These are phyloP conservation scores for Hydnomerulius pinastri DNA, from an alignment of 768 basidiomycete genomes.

Conservation along the genomic window DNA sequence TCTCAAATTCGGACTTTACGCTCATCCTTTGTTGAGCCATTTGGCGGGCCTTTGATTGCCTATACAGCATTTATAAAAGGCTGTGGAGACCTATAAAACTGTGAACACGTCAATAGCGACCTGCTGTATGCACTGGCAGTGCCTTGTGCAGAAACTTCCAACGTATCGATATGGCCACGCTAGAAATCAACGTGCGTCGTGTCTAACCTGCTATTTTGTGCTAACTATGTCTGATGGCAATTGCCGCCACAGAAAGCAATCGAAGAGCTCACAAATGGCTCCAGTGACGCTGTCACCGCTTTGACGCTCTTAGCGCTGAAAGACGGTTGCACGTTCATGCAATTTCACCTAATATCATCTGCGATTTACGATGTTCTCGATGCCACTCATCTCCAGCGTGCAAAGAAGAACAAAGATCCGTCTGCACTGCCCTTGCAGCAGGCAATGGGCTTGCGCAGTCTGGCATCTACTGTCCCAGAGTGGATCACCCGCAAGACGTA, in stretches of 20 bases:
- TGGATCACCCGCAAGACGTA: constrained; percentile 3
- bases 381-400: constrained; percentile 15
- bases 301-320: constrained; percentile 23
- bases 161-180: constrained; percentile 15
- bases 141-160: not conserved
- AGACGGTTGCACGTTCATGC: constrained; percentile 18
- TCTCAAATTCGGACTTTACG: too few species aligned
- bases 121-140: too few species aligned
- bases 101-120: too few species aligned
- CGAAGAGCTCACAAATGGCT: constrained; percentile 24
- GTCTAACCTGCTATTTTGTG: not conserved
- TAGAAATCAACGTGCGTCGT: constrained; percentile 18
- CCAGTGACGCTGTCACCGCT: constrained; percentile 14
- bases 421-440: constrained; percentile 13
- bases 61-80: too few species aligned
- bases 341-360: constrained; percentile 14
- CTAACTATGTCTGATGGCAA: not conserved
- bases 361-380: constrained; percentile 25
- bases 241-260: constrained; percentile 16
- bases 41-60: too few species aligned
- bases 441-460: constrained; percentile 15
- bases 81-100: too few species aligned
- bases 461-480: constrained; percentile 15
- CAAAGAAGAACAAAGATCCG: constrained; percentile 16
- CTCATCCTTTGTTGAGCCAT: too few species aligned